These are phyloP conservation scores for Magnolia changhungtana DNA, from an alignment of 164 flowering plant species.

Conservation along the genomic window DNA sequence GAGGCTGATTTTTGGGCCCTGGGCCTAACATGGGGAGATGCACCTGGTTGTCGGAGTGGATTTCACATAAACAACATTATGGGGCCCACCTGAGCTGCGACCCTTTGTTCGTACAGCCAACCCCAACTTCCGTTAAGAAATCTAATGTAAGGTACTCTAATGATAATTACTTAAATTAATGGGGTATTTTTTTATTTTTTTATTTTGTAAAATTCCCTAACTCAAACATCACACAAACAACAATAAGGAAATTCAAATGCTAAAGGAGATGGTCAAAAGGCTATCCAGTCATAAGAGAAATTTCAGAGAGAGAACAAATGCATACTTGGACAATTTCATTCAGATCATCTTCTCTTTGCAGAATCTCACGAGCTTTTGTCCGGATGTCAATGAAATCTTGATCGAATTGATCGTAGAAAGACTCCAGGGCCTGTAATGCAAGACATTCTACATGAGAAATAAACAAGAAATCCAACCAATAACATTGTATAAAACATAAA, in stretches of 20 bases:
- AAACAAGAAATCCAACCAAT: neutral
- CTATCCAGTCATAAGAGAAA: neutral
- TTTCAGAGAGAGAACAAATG: constrained; percentile 3
- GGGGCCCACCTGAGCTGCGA: no score
- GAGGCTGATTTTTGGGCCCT: no score
- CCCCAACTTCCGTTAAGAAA: no score
- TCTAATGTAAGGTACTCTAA: no score
- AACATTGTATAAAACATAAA: no score
- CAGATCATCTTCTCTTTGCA: constrained; percentile 96
- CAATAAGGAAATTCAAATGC: neutral
- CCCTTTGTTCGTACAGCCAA: no score
- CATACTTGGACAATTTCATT: constrained; percentile 98
- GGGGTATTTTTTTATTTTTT: no score
- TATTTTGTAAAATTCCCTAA: no score
- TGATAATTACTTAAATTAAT: no score
- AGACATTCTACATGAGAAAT: neutral
- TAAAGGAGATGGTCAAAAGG: neutral
- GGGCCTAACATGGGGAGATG: no score
- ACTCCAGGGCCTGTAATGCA: constrained; percentile 71
- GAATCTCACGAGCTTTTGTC: constrained; percentile 98
- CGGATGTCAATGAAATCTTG: constrained; percentile 89
- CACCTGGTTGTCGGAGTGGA: no score
- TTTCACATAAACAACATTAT: no score
- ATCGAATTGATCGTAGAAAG: constrained; percentile 92
- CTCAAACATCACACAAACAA: neutral